phyloP scores from a whole-genome alignment of 2,329 filamentous ascomycete genomes.

The Venturia oleaginea region DNA sequence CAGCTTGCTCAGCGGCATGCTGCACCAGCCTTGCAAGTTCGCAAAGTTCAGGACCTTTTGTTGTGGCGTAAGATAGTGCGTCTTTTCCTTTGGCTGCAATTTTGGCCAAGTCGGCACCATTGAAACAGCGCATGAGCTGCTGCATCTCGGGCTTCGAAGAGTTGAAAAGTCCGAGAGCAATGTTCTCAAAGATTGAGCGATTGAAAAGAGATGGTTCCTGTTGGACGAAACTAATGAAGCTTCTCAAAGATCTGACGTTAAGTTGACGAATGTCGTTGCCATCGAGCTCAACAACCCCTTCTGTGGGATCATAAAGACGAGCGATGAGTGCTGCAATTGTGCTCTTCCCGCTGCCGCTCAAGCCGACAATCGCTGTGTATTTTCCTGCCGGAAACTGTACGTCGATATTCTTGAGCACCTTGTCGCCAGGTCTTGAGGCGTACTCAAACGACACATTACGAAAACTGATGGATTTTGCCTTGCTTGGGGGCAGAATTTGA shows the following conservation, averaged over 20 bases:
- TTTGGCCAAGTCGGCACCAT: constrained; percentile 30
- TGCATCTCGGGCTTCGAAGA: constrained; percentile 25
- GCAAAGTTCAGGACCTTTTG: constrained; percentile 34
- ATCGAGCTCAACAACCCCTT: constrained; percentile 27
- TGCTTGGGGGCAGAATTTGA: constrained; percentile 19
- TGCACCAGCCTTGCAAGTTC: constrained; percentile 39
- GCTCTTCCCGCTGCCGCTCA: constrained; percentile 34
- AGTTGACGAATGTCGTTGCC: constrained; percentile 29
- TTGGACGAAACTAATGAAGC: constrained; percentile 36
- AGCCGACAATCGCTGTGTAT: constrained; percentile 35
- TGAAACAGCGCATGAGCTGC: constrained; percentile 37
- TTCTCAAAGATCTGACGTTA: constrained; percentile 28
- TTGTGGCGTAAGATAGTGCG: constrained; percentile 26
- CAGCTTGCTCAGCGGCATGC: constrained; percentile 45
- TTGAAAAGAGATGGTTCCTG: constrained; percentile 45
- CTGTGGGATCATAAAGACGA: constrained; percentile 31
- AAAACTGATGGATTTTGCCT: constrained; percentile 33
- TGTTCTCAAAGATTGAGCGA: constrained; percentile 45
- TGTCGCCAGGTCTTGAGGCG: constrained; percentile 30
- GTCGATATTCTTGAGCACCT: constrained; percentile 30
- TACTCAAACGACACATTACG: constrained; percentile 34
- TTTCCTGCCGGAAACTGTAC: constrained; percentile 29
- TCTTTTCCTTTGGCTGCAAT: constrained; percentile 24
- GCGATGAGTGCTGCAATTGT: constrained; percentile 31
- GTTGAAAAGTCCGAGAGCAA: constrained; percentile 59